Evolutionary conservation across 2,329 filamentous ascomycete species (phyloP), one percentile per base, ranked within the genome.

Genomic region (Teratosphaeria nubilosa): DNA sequence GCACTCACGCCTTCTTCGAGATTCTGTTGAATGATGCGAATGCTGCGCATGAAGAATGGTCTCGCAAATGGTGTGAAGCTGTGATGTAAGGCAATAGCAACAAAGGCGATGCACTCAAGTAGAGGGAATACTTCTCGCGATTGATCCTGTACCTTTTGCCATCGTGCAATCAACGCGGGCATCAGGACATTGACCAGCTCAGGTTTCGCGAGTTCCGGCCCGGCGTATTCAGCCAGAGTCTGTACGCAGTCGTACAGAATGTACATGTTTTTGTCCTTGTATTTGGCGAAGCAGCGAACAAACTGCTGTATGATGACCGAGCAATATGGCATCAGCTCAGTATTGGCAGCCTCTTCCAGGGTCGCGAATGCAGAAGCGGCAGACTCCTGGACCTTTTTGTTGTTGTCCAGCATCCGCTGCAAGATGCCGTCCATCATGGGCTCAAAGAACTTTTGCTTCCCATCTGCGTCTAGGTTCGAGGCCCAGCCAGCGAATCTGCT

Each of bases 241-340:
- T 99, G 94, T 34, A 99, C 90, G 73, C 94, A 97, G 75, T 99
- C 94, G 76, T 99, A 99, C 34, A 99, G 83, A 57, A 97, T 95
- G 77, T 95, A 96, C 85, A 97, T 96, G 77, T 99, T 99, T 68
- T 90, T 87, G 74, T 97, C 92, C 80, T 99, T 97, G 83, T 97
- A 99, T 74, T 88, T 91, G 56, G 80, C 82, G 74, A 99, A 99
- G 74, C 94, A 99, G 60, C 82, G 80, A 56, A 96, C 91, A 69
- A 92, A 97, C 71, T 97, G 94, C 61, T 86, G 86, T 56, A 97
- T 84, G 67, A 99, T 97, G 27, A 91, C 89, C 30, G 86, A 82
- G 67, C 90, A 91, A 75, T 96, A 99, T 0, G 90, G 90, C 63
- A 86, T 85, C 50, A 99, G 77, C 61, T 86, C 82, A 62, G 84